Evolutionary conservation across 305 asterid species (phyloP).

Genomic region (Fraxinus albicans): DNA sequence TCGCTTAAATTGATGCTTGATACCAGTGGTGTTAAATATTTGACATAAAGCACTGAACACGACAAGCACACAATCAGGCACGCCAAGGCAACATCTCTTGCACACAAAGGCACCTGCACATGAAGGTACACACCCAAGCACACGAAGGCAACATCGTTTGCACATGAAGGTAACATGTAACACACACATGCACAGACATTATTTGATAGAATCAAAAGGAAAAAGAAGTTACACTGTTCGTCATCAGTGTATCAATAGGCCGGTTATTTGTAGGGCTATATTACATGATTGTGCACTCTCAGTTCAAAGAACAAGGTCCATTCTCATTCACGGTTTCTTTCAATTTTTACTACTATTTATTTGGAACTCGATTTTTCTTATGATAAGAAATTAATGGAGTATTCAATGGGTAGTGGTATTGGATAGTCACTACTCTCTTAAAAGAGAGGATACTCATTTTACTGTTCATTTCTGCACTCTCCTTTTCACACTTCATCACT

Average conservation of each 20-base stretch:
- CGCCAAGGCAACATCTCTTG: neutral
- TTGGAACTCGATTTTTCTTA: neutral
- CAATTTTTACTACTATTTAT: neutral
- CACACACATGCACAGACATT: neutral
- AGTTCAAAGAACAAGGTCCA: neutral
- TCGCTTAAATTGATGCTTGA: neutral
- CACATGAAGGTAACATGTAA: neutral
- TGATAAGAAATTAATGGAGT: neutral
- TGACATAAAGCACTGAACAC: neutral
- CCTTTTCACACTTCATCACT: too few relatives aligned
- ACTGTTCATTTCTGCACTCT: too few relatives aligned
- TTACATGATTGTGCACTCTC: neutral
- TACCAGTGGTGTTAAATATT: too few relatives aligned
- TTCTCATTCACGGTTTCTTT: neutral
- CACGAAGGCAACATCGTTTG: neutral
- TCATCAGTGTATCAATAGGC: neutral
- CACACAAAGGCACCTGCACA: neutral
- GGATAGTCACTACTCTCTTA: neutral
- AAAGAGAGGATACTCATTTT: too few relatives aligned
- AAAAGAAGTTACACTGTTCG: neutral
- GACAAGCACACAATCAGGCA: neutral
- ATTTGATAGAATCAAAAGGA: neutral
- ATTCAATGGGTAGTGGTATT: neutral
- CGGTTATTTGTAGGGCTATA: neutral
- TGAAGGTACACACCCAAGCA: neutral